Conservation (phyloP, 352 stramenopile species). For the Phytophthora palmivora region DNA sequence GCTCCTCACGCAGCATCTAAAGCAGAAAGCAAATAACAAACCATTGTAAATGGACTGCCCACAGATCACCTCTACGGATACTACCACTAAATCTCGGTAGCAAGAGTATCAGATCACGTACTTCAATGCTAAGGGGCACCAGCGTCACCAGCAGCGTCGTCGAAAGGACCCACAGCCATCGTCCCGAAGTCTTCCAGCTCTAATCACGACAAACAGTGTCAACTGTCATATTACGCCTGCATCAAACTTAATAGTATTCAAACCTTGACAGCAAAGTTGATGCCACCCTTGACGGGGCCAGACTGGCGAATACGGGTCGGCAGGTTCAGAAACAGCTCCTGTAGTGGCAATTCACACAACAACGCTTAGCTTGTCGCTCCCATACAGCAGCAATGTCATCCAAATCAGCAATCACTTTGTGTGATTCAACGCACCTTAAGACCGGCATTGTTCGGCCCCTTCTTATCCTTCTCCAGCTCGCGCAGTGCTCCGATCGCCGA, state of each 20-base stretch:
- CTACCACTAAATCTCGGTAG: background rate
- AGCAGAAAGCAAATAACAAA: slow-evolving; percentile 8
- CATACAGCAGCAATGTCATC: background rate
- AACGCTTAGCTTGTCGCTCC: slow-evolving; percentile 9
- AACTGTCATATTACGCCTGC: slow-evolving; percentile 3
- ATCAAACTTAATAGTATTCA: background rate
- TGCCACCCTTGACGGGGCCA: slow-evolving; percentile 61
- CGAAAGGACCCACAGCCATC: slow-evolving; percentile 84
- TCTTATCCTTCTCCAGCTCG: slow-evolving; percentile 88
- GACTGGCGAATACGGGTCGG: slow-evolving; percentile 74
- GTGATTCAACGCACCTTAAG: slow-evolving; percentile 48
- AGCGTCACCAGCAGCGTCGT: slow-evolving; percentile 88
- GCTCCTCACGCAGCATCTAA: slow-evolving; percentile 81
- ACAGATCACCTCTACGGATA: background rate
- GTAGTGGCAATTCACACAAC: slow-evolving; percentile 10
- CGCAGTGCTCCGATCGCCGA: slow-evolving; percentile 84
- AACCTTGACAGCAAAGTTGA: slow-evolving; percentile 67
- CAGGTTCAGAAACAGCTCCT: slow-evolving; percentile 79
- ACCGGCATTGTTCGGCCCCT: slow-evolving; percentile 62
- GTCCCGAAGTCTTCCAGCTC: slow-evolving; percentile 64
- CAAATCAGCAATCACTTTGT: background rate
- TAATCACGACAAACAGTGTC: slow-evolving; percentile 31
- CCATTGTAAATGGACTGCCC: slow-evolving; percentile 3
- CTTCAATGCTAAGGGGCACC: slow-evolving; percentile 87
- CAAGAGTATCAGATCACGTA: slow-evolving; percentile 29